A percentile compares a stretch with the other conserved stretches of the same genome.
These are phyloP conservation scores for Quercus engelmannii DNA, from an alignment of 306 rosid genomes.

Conservation along the genomic window DNA sequence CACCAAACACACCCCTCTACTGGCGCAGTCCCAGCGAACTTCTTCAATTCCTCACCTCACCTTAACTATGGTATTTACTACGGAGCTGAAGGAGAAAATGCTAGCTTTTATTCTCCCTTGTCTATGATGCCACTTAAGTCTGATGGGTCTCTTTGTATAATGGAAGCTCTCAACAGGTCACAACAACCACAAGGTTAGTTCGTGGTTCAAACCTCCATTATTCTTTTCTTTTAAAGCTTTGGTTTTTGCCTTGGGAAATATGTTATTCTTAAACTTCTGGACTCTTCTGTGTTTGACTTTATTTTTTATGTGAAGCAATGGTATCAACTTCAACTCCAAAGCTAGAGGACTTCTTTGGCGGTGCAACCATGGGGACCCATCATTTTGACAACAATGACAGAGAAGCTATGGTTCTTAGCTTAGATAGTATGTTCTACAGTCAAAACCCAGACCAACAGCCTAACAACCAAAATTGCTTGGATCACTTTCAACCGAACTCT, in stretches of 20 bases:
- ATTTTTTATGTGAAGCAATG: slow-evolving; percentile 37
- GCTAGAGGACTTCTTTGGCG: slow-evolving; percentile 82
- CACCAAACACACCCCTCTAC: slow-evolving; percentile 22
- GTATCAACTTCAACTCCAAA: slow-evolving; percentile 64
- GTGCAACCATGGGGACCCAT: slow-evolving; percentile 64
- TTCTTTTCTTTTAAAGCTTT: neutral
- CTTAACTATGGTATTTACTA: slow-evolving; percentile 56
- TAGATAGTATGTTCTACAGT: slow-evolving; percentile 54
- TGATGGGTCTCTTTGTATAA: slow-evolving; percentile 67
- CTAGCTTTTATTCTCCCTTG: slow-evolving; percentile 49
- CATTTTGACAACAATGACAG: slow-evolving; percentile 58
- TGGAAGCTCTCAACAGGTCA: slow-evolving; percentile 62
- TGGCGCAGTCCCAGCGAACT: slow-evolving; percentile 30
- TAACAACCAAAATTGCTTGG: slow-evolving; percentile 32
- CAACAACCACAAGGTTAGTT: slow-evolving; percentile 69
- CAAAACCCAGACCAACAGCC: slow-evolving; percentile 41
- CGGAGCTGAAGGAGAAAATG: slow-evolving; percentile 52
- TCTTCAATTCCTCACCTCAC: slow-evolving; percentile 44
- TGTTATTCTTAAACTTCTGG: neutral
- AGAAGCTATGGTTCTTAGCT: slow-evolving; percentile 65
- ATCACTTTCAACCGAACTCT: slow-evolving; percentile 30
- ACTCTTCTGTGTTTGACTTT: slow-evolving; percentile 10
- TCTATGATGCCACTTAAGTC: slow-evolving; percentile 81
- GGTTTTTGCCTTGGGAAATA: neutral
- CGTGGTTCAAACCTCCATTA: slow-evolving; percentile 9